Conservation (phyloP, 108 stramenopile species). For the Nannochloropsis gaditana region DNA sequence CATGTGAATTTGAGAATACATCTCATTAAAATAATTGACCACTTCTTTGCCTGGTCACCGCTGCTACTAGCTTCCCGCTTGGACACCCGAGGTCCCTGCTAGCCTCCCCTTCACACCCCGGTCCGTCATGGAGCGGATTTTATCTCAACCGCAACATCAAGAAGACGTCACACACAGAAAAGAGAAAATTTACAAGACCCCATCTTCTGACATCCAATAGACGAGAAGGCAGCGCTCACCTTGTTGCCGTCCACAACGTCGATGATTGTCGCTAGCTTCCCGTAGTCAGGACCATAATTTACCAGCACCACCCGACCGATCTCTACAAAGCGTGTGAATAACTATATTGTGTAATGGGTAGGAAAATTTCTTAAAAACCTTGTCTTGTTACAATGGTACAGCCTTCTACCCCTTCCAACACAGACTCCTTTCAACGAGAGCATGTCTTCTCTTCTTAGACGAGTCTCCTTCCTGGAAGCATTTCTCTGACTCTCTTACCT, state of each 20-base stretch:
- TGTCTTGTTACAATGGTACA: too few relatives aligned
- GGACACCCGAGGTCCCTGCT: too few relatives aligned
- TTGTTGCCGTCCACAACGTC: conserved; percentile 98
- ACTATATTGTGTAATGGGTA: conserved; percentile 29
- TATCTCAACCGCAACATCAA: too few relatives aligned
- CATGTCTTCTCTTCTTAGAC: too few relatives aligned
- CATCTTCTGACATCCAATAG: background rate
- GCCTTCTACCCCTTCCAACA: too few relatives aligned
- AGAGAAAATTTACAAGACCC: background rate
- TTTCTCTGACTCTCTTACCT: background rate
- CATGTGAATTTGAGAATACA: background rate
- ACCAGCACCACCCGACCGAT: conserved; percentile 95
- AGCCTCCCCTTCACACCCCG: too few relatives aligned
- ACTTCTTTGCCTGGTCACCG: background rate
- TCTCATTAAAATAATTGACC: background rate
- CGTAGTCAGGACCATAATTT: conserved; percentile 89
- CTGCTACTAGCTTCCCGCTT: background rate
- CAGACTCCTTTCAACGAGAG: too few relatives aligned
- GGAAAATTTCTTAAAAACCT: background rate
- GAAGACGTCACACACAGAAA: conserved; percentile 20
- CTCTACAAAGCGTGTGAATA: conserved; percentile 90
- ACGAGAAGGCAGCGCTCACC: conserved; percentile 37
- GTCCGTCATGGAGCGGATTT: too few relatives aligned
- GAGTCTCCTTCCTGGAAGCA: too few relatives aligned
- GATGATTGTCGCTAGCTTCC: conserved; percentile 91